Evolutionary conservation across 2,329 filamentous ascomycete species (phyloP), one percentile per base, ranked within the genome.

Genomic region (Juglanconis oblonga): DNA sequence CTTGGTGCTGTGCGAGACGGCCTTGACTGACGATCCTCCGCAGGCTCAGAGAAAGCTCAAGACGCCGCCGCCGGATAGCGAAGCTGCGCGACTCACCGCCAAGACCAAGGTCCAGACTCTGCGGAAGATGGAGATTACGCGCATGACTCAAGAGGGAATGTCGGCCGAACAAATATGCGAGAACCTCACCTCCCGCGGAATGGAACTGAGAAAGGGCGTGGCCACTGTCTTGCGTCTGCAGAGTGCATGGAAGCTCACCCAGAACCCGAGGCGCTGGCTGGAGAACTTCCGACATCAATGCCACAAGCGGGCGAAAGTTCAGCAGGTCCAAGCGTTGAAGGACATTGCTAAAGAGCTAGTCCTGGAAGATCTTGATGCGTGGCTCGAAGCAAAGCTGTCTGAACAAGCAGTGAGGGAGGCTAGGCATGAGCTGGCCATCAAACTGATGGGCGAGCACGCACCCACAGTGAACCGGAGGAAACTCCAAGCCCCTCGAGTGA

Each of bases 201-300:
- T 66, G 64, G 51, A 56, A 50, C 58, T 66, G 17, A 66, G 62
- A 44, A 64, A 65, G 31, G 64, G 64, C 47, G 52, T 62, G 29
- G 63, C 61, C 1, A 66, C 64, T 6, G 64, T 66, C 17, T 52
- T 62, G 4, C 64, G 64, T 1, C 60, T 66, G 1, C 64, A 66
- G 56, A 65, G 62, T 29, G 62, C 61, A 6, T 65, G 64, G 64
- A 49, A 55, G 9, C 55, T 66, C 4, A 56, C 59, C 32, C 55
- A 53, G 38, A 38, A 61, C 7, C 55, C 58, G 38, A 61, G 58
- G 59, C 59, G 59, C 8, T 61, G 55, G 55, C 50, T 61, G 1
- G 59, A 52, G 24, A 61, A 61, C n/a, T 61, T 58, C 29, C 55
- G 59, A 4, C 59, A 61, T n/a, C 59, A 61, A 24, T 61, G 59